Evolutionary conservation across 2,329 filamentous ascomycete genomes (phyloP).

Genomic region (Trichoderma sp.): DNA sequence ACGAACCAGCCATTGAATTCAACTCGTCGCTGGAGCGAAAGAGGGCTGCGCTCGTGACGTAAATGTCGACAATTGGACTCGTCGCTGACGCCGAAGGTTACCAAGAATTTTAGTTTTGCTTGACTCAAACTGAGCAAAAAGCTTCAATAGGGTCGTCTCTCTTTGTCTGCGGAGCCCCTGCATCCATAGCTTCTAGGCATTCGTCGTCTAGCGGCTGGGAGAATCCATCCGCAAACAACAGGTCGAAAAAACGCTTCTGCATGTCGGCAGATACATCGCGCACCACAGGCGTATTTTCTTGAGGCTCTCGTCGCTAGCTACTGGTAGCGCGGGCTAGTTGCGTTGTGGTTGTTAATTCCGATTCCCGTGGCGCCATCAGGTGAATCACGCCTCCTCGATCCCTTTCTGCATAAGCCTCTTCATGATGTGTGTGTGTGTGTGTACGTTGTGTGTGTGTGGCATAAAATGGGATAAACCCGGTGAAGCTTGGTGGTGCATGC

Average conservation of each 20-base stretch:
- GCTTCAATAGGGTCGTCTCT: background rate
- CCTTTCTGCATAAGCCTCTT: background rate
- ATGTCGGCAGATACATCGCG: background rate
- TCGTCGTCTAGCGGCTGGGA: background rate
- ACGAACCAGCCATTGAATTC: background rate
- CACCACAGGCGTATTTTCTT: background rate
- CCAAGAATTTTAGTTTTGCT: background rate
- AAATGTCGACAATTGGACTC: background rate
- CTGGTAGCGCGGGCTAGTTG: background rate
- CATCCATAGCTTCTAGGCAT: background rate
- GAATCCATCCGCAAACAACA: background rate
- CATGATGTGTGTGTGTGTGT: background rate
- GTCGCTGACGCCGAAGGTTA: conserved; percentile 8
- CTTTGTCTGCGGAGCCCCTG: background rate
- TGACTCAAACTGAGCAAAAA: background rate
- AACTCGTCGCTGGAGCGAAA: background rate
- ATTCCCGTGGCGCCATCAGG: background rate
- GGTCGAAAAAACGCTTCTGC: background rate
- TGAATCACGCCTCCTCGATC: background rate
- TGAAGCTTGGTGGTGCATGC: background rate
- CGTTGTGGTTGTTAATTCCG: background rate
- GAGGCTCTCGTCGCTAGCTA: background rate
- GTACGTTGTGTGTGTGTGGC: background rate
- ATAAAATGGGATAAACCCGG: background rate
- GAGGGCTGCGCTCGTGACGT: conserved; percentile 1